Conservation (phyloP, 2,329 filamentous ascomycete species). For the Apiospora pterosperma region DNA sequence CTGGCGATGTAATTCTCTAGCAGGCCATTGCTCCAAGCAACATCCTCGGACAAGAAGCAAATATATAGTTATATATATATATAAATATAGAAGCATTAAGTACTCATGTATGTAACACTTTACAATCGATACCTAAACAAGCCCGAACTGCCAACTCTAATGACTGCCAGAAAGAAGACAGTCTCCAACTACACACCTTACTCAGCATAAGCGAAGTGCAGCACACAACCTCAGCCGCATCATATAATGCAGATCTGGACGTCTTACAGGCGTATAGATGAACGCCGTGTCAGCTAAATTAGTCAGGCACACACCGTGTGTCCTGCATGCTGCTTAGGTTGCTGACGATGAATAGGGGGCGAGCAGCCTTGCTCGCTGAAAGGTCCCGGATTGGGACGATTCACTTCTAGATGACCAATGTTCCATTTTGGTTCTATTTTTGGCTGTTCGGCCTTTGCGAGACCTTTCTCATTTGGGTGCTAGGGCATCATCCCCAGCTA, state of each 20-base stretch:
- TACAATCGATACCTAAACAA: neutral
- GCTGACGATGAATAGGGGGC: neutral
- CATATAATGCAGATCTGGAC: neutral
- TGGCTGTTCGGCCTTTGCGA: neutral
- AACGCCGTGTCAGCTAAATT: neutral
- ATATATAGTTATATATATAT: neutral
- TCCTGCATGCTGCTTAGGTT: neutral
- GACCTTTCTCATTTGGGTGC: neutral
- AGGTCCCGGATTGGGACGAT: neutral
- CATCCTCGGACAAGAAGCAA: neutral
- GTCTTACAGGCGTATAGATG: neutral
- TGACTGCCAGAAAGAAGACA: neutral
- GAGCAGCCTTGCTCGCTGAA: neutral
- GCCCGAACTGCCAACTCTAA: neutral
- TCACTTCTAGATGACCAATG: neutral
- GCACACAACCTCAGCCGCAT: neutral
- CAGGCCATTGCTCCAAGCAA: too few species aligned
- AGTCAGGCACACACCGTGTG: neutral
- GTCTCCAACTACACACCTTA: neutral
- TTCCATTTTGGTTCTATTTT: neutral
- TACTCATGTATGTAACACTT: neutral
- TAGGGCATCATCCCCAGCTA: neutral
- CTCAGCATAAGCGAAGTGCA: slow-evolving; percentile 1
- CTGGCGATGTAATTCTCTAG: too few species aligned
- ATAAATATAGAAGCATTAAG: too few species aligned